These are phyloP conservation scores for Ogataea glucozyma DNA, from an alignment of 805 yeast species.

Conservation along the genomic window DNA sequence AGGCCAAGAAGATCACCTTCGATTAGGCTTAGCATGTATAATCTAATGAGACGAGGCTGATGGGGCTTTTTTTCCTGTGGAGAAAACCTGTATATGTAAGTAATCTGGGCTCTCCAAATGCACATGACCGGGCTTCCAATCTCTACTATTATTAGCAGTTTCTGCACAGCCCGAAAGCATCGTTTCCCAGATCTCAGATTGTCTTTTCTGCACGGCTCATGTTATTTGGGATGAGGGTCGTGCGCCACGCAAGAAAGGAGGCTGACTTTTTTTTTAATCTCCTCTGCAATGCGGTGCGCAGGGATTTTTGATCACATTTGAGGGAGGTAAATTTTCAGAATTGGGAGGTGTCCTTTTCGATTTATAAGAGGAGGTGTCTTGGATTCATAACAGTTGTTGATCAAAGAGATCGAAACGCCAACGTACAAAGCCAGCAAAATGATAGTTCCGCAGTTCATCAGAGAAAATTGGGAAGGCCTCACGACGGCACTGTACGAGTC, in stretches of 20 bases:
- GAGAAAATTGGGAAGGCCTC: slow-evolving; percentile 22
- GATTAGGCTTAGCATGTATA: slow-evolving; percentile 35
- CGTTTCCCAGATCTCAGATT: not conserved
- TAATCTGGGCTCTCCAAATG: slow-evolving; percentile 1
- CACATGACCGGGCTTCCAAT: not conserved
- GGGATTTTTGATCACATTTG: not conserved
- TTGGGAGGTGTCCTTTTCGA: slow-evolving; percentile 4
- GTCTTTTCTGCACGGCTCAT: not conserved
- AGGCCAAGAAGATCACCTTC: slow-evolving; percentile 89
- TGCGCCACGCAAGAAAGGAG: slow-evolving; percentile 15
- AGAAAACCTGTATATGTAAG: not conserved
- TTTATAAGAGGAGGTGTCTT: no score
- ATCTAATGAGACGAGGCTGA: not conserved
- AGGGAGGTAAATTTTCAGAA: not conserved
- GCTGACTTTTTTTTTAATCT: slow-evolving; percentile 8
- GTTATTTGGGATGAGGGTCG: slow-evolving; percentile 1
- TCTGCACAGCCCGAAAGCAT: not conserved
- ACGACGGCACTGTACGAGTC: slow-evolving; percentile 4
- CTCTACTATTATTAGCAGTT: not conserved
- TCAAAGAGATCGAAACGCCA: not conserved
- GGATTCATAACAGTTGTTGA: not conserved
- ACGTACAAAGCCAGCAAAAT: slow-evolving; percentile 4
- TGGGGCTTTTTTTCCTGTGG: slow-evolving; percentile 3
- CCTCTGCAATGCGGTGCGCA: not conserved
- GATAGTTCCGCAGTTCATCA: slow-evolving; percentile 25